Percentiles rank a stretch among this genome's conserved stretches.
Conservation (phyloP, 176 grass and related monocot genomes). For the Hordeum vulgare region DNA sequence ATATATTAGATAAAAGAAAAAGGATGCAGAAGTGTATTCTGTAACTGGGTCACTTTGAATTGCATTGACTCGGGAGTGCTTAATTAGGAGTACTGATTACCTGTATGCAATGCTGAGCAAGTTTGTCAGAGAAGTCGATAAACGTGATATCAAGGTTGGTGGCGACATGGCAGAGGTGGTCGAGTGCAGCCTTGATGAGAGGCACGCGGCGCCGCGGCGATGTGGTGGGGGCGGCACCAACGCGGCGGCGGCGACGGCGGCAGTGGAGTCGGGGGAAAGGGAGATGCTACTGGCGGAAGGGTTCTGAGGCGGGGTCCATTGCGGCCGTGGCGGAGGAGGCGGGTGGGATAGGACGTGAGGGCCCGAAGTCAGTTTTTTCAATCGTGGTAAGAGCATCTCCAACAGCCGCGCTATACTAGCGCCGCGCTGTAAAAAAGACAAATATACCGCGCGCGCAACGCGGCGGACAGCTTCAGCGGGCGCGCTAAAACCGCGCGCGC, state of each 20-base stretch:
- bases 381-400: too few species aligned
- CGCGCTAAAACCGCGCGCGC: too few species aligned
- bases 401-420: too few species aligned
- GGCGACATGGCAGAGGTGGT: too few species aligned
- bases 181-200: background rate
- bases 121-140: constrained; percentile 50
- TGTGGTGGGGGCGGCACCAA: constrained; percentile 29
- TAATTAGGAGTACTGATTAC: constrained; percentile 9
- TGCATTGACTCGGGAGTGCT: constrained; percentile 35
- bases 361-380: constrained; percentile 3
- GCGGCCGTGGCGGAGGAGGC: constrained; percentile 32
- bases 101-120: constrained; percentile 66
- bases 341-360: background rate
- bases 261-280: constrained; percentile 13
- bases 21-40: too few species aligned
- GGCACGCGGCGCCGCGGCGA: constrained; percentile 43
- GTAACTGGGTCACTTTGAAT: background rate
- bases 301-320: background rate
- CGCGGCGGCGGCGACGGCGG: too few species aligned
- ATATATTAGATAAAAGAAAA: background rate
- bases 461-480: too few species aligned
- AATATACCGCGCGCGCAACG: too few species aligned
- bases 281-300: constrained; percentile 64
- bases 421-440: too few species aligned
- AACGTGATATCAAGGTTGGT: constrained; percentile 36